Percentiles rank a stretch among this genome's conserved stretches.
Conservation (phyloP, 169 alveolate species). For the Plasmodium falciparum region DNA sequence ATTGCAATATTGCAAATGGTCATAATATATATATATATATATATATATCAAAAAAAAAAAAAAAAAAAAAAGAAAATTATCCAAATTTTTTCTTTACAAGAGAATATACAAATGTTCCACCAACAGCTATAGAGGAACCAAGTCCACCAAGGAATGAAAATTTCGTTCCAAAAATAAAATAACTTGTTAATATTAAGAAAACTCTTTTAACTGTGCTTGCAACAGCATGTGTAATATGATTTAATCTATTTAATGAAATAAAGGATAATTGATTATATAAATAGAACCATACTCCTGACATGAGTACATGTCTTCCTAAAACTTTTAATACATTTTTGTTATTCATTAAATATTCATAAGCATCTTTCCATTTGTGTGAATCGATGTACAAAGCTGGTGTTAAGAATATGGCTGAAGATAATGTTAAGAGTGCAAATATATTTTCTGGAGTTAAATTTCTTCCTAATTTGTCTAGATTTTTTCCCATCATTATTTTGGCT, state of each 20-base stretch:
- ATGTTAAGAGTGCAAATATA: conserved; percentile 78
- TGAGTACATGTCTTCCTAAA: conserved; percentile 74
- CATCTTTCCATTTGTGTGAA: conserved; percentile 70
- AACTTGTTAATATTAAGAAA: conserved; percentile 78
- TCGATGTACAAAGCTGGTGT: conserved; percentile 79
- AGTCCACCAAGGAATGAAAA: conserved; percentile 80
- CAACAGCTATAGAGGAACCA: conserved; percentile 87
- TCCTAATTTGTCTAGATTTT: conserved; percentile 82
- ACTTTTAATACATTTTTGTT: conserved; percentile 43
- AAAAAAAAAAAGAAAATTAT: conserved; percentile 18
- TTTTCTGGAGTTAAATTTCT: conserved; percentile 80
- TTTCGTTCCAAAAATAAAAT: conserved; percentile 80
- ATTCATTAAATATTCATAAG: conserved; percentile 45
- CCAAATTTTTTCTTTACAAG: conserved; percentile 78
- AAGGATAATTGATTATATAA: conserved; percentile 81
- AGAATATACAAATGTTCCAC: conserved; percentile 85
- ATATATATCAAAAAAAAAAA: conserved; percentile 16
- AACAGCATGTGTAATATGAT: conserved; percentile 87
- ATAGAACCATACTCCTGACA: conserved; percentile 81
- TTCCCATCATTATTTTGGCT: conserved; percentile 81
- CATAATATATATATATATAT: background rate
- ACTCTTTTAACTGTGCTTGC: conserved; percentile 87
- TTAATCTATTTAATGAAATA: conserved; percentile 80
- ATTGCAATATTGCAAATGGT: conserved; percentile 13
- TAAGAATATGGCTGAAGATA: conserved; percentile 79